Base-by-base conservation (phyloP, 139 green algal genomes). In the Coelastrella sp. region DNA sequence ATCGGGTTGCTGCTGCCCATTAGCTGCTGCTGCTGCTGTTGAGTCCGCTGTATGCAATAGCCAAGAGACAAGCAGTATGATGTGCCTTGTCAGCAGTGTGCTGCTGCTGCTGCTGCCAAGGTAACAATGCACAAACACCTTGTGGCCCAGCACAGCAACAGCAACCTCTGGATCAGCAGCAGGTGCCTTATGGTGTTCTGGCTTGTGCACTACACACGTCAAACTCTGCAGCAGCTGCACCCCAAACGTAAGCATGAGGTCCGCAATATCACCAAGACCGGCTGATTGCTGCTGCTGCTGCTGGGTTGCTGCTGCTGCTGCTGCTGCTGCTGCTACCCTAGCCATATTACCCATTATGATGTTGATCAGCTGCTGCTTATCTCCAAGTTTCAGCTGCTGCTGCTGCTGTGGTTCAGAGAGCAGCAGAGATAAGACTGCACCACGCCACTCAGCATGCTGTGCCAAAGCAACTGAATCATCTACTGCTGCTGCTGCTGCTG, bases 251-350 rank as follows among this genome's bases (percentile, higher is more conserved):
- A 82, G 53, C 51, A 27, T 7, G 17, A 19, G 23, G 5, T 21
- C 11, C 5, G 27, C 30, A 32, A 34, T n/a, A 30, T 67, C 35
- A 30, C 21, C 41, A 51, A 5, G 15, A 34, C 73, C 50, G 50
- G n/a, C n/a, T n/a, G n/a, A n/a, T 50, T 81, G 73, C 75, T 40
- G 75, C 34, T 68, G 74, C n/a, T n/a, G n/a, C 72, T 64, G 48
- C 48, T 62, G 71, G n/a, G n/a, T n/a, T n/a, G 32, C 25, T 32
- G 48, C 73, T 68, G 50, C 73, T 81, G 73, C 75, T 40, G 75
- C 34, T 68, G 74, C n/a, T n/a, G n/a, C 72, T 64, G 48, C 48
- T 62, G 71, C 73, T 50, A 34, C 19, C n/a, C 74, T 32, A 5
- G 32, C 32, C 74, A 81, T 81, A 34, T 50, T 68, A 50, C 74